These are phyloP conservation scores for Speleostelium caveatum DNA, from an alignment of 78 protist genomes.

Conservation along the genomic window DNA sequence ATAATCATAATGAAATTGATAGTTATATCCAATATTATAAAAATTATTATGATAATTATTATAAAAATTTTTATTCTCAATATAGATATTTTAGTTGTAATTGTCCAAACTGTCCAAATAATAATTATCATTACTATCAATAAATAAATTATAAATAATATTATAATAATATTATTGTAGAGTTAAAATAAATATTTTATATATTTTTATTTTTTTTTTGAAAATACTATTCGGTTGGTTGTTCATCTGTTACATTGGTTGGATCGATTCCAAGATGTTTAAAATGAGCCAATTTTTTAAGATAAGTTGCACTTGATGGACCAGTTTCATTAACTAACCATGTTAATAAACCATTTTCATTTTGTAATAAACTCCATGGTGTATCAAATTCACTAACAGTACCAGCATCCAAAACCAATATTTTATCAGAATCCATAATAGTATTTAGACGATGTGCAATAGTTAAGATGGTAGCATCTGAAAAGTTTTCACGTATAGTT, in stretches of 20 bases:
- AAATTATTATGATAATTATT: background rate
- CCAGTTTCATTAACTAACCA: no score
- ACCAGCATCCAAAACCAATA: conserved; percentile 87
- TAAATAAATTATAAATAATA: background rate
- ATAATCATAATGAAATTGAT: background rate
- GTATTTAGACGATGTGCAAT: conserved; percentile 96
- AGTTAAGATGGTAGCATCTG: conserved; percentile 88
- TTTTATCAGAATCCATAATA: conserved; percentile 86
- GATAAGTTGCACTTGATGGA: no score
- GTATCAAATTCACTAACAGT: conserved; percentile 50
- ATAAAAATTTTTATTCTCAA: background rate
- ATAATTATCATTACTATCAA: background rate
- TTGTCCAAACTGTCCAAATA: conserved; percentile 39
- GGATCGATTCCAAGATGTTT: background rate
- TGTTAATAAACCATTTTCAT: no score
- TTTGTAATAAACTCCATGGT: no score
- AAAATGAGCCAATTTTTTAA: background rate
- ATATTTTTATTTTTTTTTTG: no score
- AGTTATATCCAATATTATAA: background rate
- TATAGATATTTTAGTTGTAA: conserved; percentile 9
- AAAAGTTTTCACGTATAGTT: conserved; percentile 77
- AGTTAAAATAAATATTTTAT: no score
- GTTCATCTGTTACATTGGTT: no score
- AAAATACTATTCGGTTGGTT: no score
- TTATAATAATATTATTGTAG: no score